Base-by-base conservation (phyloP, 2,329 filamentous ascomycete genomes). In the Botrytis aclada region DNA sequence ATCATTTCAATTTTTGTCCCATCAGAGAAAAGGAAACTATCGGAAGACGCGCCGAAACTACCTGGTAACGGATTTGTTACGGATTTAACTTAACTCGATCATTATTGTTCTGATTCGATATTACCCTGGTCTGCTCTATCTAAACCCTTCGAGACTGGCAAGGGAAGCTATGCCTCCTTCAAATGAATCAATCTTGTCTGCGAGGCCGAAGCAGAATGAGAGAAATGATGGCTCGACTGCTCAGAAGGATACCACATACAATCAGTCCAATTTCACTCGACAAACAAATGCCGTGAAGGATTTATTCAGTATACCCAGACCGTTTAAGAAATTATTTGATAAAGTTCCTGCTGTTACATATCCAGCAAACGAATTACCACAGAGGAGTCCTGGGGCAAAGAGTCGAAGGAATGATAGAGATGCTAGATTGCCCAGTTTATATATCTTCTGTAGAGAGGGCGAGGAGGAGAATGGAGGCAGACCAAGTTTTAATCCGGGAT, bases 401-500 rank as follows among this genome's bases (percentile, higher is more conserved):
- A 25, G 39, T 37, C 41, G n/a, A 37, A 41, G 51, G 4, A 67
- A 29, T 29, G 62, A 67, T 45, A 80, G 29, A 69, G 54, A 69
- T 63, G 67, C 83, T 74, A 83, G 83, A 78, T 87, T 73, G 82
- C 84, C 72, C 78, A 84, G 74, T 86, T 88, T 99, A 14, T 94
- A 94, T 81, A 86, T 97, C 72, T 98, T 98, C 82, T 88, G 89
- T 74, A 88, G 87, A 22, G 84, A 88, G 1, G 83, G 86, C n/a
- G 91, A 89, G 78, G 64, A 67, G 32, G 62, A 14, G 34, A 81
- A 82, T 72, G 80, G 80, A 56, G 90, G 89, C 7, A 83, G 85
- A 43, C 92, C 94, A 39, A 97, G 93, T 76, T 97, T 92, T 84
- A 98, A 98, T 81, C 96, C 96, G 18, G 89, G 90, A 73, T 99